phyloP scores from a whole-genome alignment of 2,329 filamentous ascomycete species.

The Sporothrix inflata region DNA sequence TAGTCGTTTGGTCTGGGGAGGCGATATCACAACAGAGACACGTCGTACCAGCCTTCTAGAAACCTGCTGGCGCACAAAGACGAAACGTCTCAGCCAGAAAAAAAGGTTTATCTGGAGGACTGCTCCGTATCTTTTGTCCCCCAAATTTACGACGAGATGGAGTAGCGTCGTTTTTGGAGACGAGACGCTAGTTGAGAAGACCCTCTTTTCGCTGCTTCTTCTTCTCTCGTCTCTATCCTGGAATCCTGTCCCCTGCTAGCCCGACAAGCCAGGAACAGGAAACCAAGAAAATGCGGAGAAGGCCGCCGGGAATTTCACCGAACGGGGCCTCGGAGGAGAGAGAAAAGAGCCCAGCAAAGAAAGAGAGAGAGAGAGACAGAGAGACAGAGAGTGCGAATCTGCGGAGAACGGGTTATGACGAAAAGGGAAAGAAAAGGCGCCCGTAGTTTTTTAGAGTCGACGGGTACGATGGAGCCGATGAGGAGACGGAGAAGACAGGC shows the following conservation, averaged over 20 bases:
- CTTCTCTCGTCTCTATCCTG: background rate
- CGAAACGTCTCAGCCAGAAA: background rate
- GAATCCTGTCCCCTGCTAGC: conserved; percentile 8
- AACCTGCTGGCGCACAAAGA: background rate
- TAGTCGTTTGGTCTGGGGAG: conserved; percentile 6
- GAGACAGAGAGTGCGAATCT: background rate
- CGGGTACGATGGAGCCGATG: background rate
- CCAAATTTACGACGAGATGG: background rate
- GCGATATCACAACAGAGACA: background rate
- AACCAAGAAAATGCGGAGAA: conserved; percentile 25
- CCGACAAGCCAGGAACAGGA: background rate
- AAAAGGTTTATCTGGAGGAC: background rate
- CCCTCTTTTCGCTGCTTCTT: background rate
- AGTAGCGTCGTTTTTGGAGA: conserved; percentile 8
- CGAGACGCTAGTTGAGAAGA: background rate
- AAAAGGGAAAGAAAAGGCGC: conserved; percentile 31
- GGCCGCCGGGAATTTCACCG: conserved; percentile 22
- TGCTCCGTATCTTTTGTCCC: background rate
- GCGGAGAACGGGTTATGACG: conserved; percentile 13
- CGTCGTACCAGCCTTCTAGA: conserved; percentile 7
- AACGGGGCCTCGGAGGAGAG: background rate
- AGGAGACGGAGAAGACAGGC: background rate
- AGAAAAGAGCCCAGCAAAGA: background rate
- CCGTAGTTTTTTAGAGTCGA: background rate
- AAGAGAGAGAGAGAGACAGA: background rate